Conservation (phyloP, 441 rosid species). For the Viola pubescens region DNA sequence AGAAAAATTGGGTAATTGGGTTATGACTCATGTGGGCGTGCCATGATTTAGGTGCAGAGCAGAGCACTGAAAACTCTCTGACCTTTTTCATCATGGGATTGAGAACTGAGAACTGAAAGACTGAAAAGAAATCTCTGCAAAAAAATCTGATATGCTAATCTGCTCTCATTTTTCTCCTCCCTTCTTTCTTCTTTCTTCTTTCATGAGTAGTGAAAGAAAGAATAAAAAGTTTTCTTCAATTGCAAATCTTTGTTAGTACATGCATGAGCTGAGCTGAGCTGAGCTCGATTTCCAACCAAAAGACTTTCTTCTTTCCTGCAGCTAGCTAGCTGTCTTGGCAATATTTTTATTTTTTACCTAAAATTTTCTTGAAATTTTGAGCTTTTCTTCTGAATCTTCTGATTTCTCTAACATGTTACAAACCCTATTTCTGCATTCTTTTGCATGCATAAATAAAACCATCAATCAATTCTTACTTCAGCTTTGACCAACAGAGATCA, state of each 20-base stretch:
- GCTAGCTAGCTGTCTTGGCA: too few species aligned
- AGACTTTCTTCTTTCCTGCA: conserved; percentile 1
- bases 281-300: conserved; percentile 20
- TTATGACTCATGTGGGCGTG: conserved; percentile 18
- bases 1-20: too few species aligned
- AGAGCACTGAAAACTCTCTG: conserved; percentile 32
- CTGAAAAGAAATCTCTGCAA: conserved; percentile 24
- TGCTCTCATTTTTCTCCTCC: conserved; percentile 10
- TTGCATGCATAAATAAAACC: not conserved
- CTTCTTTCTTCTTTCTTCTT: not conserved
- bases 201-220: conserved; percentile 1
- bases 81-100: conserved; percentile 27
- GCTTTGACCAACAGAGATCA: conserved; percentile 32
- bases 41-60: conserved; percentile 32
- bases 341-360: too few species aligned
- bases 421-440: conserved; percentile 27
- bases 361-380: too few species aligned
- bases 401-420: too few species aligned
- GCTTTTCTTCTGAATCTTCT: too few species aligned
- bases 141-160: conserved; percentile 27
- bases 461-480: conserved; percentile 21
- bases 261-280: conserved; percentile 33
- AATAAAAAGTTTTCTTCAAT: not conserved
- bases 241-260: conserved; percentile 22
- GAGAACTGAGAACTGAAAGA: conserved; percentile 13